A percentile compares a stretch with the other conserved stretches of the same genome.
Conservation (phyloP, 2,329 filamentous ascomycete genomes). For the Plectosphaerella sp. region DNA sequence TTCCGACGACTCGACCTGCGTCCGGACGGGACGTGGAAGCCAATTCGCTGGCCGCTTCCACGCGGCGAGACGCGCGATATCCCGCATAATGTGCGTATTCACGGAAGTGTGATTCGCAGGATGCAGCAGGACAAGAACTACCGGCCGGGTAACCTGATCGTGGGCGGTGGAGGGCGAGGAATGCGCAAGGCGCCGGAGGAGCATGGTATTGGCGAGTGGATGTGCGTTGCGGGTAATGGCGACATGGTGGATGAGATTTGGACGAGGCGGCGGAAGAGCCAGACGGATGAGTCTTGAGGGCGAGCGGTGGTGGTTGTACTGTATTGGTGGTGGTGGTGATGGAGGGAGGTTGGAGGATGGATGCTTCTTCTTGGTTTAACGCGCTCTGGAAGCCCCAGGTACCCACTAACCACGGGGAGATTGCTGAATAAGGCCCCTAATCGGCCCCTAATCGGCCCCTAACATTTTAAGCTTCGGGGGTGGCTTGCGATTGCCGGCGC, state of each 20-base stretch:
- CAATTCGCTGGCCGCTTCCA: conserved; percentile 75
- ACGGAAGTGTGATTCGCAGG: conserved; percentile 69
- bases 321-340: neutral
- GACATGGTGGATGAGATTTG: conserved; percentile 68
- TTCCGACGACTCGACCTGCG: conserved; percentile 78
- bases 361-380: no score
- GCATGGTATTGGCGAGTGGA: conserved; percentile 69
- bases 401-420: no score
- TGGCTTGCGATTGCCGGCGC: neutral
- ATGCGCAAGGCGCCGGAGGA: conserved; percentile 54
- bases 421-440: no score
- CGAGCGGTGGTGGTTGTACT: neutral
- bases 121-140: conserved; percentile 62
- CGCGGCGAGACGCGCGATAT: conserved; percentile 75
- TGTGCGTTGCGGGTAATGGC: conserved; percentile 57
- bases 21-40: conserved; percentile 69
- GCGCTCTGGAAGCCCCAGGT: no score
- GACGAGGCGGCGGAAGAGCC: conserved; percentile 31
- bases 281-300: neutral
- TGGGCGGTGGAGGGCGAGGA: conserved; percentile 74
- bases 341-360: neutral
- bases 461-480: neutral
- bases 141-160: conserved; percentile 73
- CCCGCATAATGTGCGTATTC: conserved; percentile 64
- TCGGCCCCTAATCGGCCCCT: no score